phyloP scores from a whole-genome alignment of 2,329 filamentous ascomycete genomes.

The Colletotrichum scovillei region DNA sequence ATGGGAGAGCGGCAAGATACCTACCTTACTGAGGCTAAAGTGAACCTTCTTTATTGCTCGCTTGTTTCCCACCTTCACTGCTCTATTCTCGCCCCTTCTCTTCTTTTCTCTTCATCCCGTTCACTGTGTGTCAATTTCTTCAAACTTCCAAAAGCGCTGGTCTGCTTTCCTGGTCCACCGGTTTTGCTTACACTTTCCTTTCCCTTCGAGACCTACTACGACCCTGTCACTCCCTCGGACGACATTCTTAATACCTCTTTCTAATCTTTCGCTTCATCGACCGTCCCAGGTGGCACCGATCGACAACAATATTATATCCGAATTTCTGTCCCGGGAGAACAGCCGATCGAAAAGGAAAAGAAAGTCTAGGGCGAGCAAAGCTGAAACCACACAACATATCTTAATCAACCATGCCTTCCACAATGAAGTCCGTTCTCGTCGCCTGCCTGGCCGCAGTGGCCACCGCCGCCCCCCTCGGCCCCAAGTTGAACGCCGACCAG shows the following conservation, averaged over 20 bases:
- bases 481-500: conserved; percentile 57
- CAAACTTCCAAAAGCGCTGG: conserved; percentile 58
- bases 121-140: conserved; percentile 44
- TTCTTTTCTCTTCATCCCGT: conserved; percentile 35
- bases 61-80: conserved; percentile 30
- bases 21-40: neutral
- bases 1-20: conserved; percentile 5
- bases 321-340: conserved; percentile 35
- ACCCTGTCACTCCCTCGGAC: conserved; percentile 35
- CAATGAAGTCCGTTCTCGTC: conserved; percentile 57
- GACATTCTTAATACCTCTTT: conserved; percentile 42
- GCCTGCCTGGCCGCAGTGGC: conserved; percentile 58
- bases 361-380: conserved; percentile 35
- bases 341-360: conserved; percentile 37
- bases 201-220: conserved; percentile 36
- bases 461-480: conserved; percentile 58
- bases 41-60: conserved; percentile 35
- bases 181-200: conserved; percentile 47
- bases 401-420: conserved; percentile 55
- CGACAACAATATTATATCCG: conserved; percentile 19
- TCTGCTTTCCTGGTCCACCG: conserved; percentile 56
- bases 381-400: conserved; percentile 34
- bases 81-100: conserved; percentile 43
- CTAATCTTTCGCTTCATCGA: conserved; percentile 46
- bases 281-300: conserved; percentile 37